Evolutionary conservation across 495 filamentous ascomycete genomes (phyloP).

Genomic region (Daldinia bambusicola): DNA sequence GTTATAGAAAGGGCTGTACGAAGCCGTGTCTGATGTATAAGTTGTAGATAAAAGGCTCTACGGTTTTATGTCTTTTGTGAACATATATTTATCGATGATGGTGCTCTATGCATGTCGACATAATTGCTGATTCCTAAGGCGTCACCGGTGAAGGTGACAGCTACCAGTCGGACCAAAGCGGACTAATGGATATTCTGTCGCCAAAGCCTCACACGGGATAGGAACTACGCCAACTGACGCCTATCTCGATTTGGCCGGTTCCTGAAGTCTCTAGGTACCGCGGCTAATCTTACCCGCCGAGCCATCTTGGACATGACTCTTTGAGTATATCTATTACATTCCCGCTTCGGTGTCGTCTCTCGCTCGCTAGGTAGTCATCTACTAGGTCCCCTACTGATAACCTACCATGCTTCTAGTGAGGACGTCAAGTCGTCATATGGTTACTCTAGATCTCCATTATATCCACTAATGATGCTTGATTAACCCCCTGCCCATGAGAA

Average conservation of each 20-base stretch:
- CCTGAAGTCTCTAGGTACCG: neutral
- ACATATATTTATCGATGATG: neutral
- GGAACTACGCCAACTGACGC: neutral
- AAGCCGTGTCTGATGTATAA: neutral
- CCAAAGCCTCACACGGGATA: neutral
- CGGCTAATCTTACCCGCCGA: neutral
- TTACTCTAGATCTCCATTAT: neutral
- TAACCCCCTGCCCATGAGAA: neutral
- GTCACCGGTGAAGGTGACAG: neutral
- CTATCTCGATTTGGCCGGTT: neutral
- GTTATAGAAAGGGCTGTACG: neutral
- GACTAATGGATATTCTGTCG: neutral
- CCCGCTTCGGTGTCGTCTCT: neutral
- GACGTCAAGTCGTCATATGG: neutral
- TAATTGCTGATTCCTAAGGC: neutral
- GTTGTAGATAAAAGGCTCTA: neutral
- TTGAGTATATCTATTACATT: neutral
- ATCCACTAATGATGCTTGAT: neutral
- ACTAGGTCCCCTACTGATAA: neutral
- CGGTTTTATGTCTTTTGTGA: too few relatives aligned
- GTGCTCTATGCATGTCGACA: neutral
- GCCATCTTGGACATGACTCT: neutral
- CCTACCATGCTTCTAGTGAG: neutral
- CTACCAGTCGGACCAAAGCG: neutral
- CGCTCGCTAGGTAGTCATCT: neutral